A percentile compares a stretch with the other conserved stretches of the same genome.
Conservation (phyloP, 2,329 filamentous ascomycete species). For the Xylariaceae sp. region DNA sequence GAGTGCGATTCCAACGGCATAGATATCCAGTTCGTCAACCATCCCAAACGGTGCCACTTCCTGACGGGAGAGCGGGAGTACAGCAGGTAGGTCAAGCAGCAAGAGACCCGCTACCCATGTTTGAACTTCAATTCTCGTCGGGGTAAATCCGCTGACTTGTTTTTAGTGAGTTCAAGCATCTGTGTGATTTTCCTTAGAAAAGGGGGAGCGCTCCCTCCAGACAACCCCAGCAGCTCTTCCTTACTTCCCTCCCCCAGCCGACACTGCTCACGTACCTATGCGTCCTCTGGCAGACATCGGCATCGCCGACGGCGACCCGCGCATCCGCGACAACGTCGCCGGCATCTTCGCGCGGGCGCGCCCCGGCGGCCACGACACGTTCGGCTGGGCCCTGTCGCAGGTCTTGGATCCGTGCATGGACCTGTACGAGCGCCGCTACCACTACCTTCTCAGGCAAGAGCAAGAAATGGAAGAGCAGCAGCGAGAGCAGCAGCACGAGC, state of each 20-base stretch:
- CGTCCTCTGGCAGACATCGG: constrained; percentile 21
- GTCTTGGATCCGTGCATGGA: constrained; percentile 15
- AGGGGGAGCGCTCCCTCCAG: too few relatives aligned
- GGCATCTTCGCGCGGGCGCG: constrained; percentile 20
- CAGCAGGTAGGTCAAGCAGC: too few relatives aligned
- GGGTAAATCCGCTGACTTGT: neutral
- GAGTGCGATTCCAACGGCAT: constrained; percentile 60
- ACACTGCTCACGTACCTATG: constrained; percentile 3
- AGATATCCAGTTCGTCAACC: constrained; percentile 67
- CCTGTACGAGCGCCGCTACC: constrained; percentile 6
- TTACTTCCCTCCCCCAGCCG: constrained; percentile 2
- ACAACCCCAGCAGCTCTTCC: neutral
- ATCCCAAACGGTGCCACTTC: constrained; percentile 23
- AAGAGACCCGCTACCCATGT: neutral
- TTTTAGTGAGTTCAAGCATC: too few relatives aligned
- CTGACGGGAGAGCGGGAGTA: neutral
- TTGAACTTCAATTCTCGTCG: too few relatives aligned
- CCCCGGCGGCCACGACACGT: constrained; percentile 13
- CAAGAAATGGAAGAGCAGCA: neutral
- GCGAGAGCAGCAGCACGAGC: neutral
- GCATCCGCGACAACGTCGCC: constrained; percentile 20
- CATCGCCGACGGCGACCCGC: constrained; percentile 5
- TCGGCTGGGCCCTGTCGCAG: constrained; percentile 10
- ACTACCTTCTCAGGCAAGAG: too few relatives aligned
- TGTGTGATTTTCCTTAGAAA: too few relatives aligned